These are phyloP conservation scores for Sphaerulina vaccinii DNA, from an alignment of 2,329 filamentous ascomycete species.

Conservation along the genomic window DNA sequence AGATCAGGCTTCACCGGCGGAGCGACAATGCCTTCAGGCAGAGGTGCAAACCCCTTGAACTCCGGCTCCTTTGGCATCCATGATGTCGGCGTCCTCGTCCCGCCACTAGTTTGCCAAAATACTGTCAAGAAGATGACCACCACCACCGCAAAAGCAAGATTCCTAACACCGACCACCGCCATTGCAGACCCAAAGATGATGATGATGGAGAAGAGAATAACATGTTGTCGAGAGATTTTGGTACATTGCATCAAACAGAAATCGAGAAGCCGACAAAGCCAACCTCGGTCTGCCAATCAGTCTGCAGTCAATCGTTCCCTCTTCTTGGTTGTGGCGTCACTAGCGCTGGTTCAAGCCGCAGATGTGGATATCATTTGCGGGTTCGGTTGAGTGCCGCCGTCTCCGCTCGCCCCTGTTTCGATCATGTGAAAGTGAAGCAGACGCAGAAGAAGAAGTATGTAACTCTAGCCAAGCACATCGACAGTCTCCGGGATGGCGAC, in stretches of 20 bases:
- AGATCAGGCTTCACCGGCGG: not conserved
- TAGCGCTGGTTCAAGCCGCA: not conserved
- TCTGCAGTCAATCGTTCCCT: not conserved
- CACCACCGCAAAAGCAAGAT: slow-evolving; percentile 1
- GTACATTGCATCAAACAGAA: not conserved
- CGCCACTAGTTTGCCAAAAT: slow-evolving; percentile 7
- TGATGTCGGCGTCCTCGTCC: not conserved
- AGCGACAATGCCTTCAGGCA: slow-evolving; percentile 2
- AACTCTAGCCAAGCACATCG: too few relatives aligned
- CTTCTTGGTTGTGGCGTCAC: not conserved
- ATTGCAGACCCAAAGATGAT: not conserved
- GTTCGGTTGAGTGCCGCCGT: too few relatives aligned
- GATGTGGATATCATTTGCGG: not conserved
- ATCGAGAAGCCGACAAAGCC: not conserved
- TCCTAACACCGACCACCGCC: slow-evolving; percentile 3
- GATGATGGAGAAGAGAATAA: not conserved
- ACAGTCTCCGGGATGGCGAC: too few relatives aligned
- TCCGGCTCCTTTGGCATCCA: slow-evolving; percentile 2
- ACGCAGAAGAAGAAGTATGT: too few relatives aligned
- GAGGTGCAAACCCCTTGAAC: slow-evolving; percentile 8
- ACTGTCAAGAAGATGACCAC: slow-evolving; percentile 1
- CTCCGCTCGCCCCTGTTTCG: too few relatives aligned
- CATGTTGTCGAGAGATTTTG: not conserved
- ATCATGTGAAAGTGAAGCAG: too few relatives aligned
- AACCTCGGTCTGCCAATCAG: not conserved